These are phyloP conservation scores for Boletus rex-veris DNA, from an alignment of 768 basidiomycete genomes.

Conservation along the genomic window DNA sequence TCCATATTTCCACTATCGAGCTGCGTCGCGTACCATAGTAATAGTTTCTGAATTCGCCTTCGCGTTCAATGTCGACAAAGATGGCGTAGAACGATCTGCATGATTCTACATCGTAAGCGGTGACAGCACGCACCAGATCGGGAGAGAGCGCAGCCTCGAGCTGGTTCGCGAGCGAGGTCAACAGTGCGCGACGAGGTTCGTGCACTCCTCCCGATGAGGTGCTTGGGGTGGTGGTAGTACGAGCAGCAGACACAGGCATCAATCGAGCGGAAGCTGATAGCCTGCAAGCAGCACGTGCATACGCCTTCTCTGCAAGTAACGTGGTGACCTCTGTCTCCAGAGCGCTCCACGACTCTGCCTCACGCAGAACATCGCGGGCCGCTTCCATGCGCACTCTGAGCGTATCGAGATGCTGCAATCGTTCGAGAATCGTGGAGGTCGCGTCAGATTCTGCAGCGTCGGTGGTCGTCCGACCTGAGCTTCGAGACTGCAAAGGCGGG, in stretches of 20 bases:
- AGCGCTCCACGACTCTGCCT: conserved; percentile 96
- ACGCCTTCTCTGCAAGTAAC: conserved; percentile 74
- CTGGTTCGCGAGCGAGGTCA: conserved; percentile 94
- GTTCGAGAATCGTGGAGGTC: conserved; percentile 68
- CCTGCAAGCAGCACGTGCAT: conserved; percentile 88
- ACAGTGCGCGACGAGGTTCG: conserved; percentile 76
- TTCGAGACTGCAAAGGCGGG: conserved; percentile 27
- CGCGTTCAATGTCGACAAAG: conserved; percentile 88
- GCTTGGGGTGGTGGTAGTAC: conserved; percentile 60
- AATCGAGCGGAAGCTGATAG: conserved; percentile 85
- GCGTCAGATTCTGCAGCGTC: conserved; percentile 30
- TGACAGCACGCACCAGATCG: conserved; percentile 86
- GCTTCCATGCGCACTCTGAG: conserved; percentile 87
- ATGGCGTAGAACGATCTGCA: conserved; percentile 82
- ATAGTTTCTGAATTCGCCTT: conserved; percentile 89
- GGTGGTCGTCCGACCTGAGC: neutral
- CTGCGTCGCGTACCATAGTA: conserved; percentile 84
- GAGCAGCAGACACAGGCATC: conserved; percentile 84
- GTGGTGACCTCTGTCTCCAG: conserved; percentile 89
- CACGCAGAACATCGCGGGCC: conserved; percentile 82
- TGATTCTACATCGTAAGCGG: conserved; percentile 64
- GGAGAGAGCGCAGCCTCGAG: conserved; percentile 89
- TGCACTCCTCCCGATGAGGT: conserved; percentile 38
- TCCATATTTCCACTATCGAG: conserved; percentile 67
- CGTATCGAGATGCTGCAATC: conserved; percentile 76